phyloP scores from a whole-genome alignment of 768 basidiomycete genomes.

The Rhodotorula toruloides region DNA sequence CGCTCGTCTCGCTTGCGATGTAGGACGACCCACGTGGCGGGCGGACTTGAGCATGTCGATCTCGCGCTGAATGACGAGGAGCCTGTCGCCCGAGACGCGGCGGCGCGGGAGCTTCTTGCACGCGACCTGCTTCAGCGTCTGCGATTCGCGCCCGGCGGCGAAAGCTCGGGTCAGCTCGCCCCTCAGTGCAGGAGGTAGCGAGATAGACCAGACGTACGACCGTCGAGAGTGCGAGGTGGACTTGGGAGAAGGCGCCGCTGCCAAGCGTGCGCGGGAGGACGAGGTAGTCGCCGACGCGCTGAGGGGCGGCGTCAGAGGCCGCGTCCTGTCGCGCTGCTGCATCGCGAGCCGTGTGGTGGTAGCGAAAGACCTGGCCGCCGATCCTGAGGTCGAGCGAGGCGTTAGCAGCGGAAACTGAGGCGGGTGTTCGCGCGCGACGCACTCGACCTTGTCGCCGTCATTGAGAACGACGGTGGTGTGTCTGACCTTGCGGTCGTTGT shows the following conservation, averaged over 20 bases:
- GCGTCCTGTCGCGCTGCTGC: not conserved
- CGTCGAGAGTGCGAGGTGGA: conserved; percentile 17
- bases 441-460: conserved; percentile 30
- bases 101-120: conserved; percentile 21
- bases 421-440: too few species aligned
- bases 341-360: conserved; percentile 13
- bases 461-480: conserved; percentile 11
- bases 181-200: not conserved
- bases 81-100: not conserved
- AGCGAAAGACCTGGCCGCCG: conserved; percentile 18
- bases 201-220: not conserved
- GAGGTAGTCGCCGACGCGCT: conserved; percentile 13
- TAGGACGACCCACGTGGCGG: conserved; percentile 6
- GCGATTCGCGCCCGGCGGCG: not conserved
- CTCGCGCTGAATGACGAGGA: conserved; percentile 14
- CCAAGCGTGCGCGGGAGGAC: conserved; percentile 19
- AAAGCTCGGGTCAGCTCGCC: not conserved
- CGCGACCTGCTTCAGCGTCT: conserved; percentile 27
- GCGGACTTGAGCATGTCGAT: conserved; percentile 21
- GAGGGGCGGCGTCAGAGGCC: not conserved
- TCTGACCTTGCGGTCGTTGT: conserved; percentile 15
- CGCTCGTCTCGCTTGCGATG: not conserved
- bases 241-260: conserved; percentile 20
- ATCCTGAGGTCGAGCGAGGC: conserved; percentile 8
- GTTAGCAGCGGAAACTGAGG: not conserved